Conservation (phyloP, 306 rosid genomes). For the Sicyos baderoa region DNA sequence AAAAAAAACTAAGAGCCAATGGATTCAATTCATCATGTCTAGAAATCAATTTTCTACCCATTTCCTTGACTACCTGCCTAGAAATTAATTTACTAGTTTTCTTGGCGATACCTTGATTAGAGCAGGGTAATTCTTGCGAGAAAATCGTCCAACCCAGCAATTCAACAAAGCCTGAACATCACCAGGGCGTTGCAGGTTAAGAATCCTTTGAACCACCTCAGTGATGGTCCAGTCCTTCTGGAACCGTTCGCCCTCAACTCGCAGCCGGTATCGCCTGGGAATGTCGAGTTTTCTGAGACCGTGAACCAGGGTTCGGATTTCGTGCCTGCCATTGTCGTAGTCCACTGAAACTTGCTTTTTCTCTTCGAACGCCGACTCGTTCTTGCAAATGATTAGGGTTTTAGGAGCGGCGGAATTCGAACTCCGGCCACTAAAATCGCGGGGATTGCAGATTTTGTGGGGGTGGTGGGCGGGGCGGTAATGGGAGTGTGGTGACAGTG, state of each 20-base stretch:
- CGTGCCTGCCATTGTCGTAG: conserved; percentile 66
- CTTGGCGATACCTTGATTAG: conserved; percentile 47
- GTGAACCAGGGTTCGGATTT: conserved; percentile 33
- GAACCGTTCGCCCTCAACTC: conserved; percentile 57
- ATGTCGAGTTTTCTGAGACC: conserved; percentile 61
- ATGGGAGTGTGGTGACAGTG: conserved; percentile 28
- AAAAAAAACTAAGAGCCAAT: no score
- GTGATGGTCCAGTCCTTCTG: conserved; percentile 84
- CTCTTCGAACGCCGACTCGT: conserved; percentile 46
- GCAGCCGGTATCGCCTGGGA: conserved; percentile 48
- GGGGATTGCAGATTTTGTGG: conserved; percentile 20
- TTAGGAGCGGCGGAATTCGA: conserved; percentile 16
- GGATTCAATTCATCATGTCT: no score
- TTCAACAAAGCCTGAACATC: conserved; percentile 69
- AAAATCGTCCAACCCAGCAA: conserved; percentile 79
- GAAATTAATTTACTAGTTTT: no score
- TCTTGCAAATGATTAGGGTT: conserved; percentile 24
- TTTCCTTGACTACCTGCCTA: no score
- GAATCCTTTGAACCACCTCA: conserved; percentile 51
- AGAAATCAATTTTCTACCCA: no score
- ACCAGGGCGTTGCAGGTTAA: conserved; percentile 34
- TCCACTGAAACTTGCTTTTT: conserved; percentile 67
- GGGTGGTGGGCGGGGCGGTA: conserved; percentile 10
- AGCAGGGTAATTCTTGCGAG: conserved; percentile 70
- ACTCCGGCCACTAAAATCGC: conserved; percentile 7